These are phyloP conservation scores for Daucus carota DNA, from an alignment of 129 eudicot genomes.

Conservation along the genomic window DH1_v3.0 NC_030382.2:53071001-53071500, in stretches of 20 bases:
- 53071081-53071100: slow-evolving; percentile 50
- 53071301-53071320: slow-evolving; percentile 85
- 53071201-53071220: slow-evolving; percentile 85
- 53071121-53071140: slow-evolving; percentile 67
- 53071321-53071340: slow-evolving; percentile 75
- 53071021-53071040: slow-evolving; percentile 77
- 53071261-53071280: slow-evolving; percentile 72
- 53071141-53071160: slow-evolving; percentile 85
- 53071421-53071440: slow-evolving; percentile 89
- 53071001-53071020: slow-evolving; percentile 81
- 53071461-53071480: not conserved
- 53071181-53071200: slow-evolving; percentile 66
- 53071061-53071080: slow-evolving; percentile 73
- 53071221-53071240: slow-evolving; percentile 92
- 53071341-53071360: slow-evolving; percentile 65
- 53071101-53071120: slow-evolving; percentile 59
- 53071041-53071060: slow-evolving; percentile 83
- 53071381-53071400: slow-evolving; percentile 52
- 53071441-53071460: slow-evolving; percentile 35
- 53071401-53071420: slow-evolving; percentile 76
- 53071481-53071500: not conserved
- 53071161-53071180: slow-evolving; percentile 56
- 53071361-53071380: slow-evolving; percentile 46
- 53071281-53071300: slow-evolving; percentile 90
- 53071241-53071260: slow-evolving; percentile 74